phyloP scores from a whole-genome alignment of 108 stramenopile genomes.

The Pseudonitzschia multiseries region DNA sequence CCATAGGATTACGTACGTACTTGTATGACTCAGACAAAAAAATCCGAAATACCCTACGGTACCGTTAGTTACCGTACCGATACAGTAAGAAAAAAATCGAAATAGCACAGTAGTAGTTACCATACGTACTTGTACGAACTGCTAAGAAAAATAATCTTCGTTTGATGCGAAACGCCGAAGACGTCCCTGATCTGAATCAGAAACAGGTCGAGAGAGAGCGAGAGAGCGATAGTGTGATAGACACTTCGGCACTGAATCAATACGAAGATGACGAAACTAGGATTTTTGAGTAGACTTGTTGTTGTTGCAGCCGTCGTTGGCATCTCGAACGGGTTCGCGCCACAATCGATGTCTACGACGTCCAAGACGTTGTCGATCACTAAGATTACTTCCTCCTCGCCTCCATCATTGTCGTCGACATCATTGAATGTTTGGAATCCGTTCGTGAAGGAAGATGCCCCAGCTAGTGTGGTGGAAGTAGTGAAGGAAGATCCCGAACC shows the following conservation, averaged over 20 bases:
- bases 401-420: neutral
- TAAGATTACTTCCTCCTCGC: neutral
- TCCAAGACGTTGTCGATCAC: neutral
- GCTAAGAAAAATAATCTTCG: too few relatives aligned
- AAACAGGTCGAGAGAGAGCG: too few relatives aligned
- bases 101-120: too few relatives aligned
- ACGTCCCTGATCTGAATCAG: too few relatives aligned
- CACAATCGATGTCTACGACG: neutral
- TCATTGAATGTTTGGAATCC: constrained; percentile 6
- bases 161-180: too few relatives aligned
- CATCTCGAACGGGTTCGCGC: neutral
- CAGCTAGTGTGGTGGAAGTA: neutral
- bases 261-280: neutral
- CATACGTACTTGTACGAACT: too few relatives aligned
- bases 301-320: neutral
- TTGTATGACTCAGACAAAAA: too few relatives aligned
- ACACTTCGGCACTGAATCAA: neutral
- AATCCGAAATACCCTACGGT: too few relatives aligned
- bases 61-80: too few relatives aligned
- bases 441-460: constrained; percentile 1
- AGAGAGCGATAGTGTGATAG: neutral
- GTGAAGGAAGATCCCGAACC: neutral
- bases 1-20: too few relatives aligned
- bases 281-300: neutral
- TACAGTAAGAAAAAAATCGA: too few relatives aligned